Base-by-base conservation (phyloP, 2,329 filamentous ascomycete genomes). In the Sclerotinia trifoliorum region DNA sequence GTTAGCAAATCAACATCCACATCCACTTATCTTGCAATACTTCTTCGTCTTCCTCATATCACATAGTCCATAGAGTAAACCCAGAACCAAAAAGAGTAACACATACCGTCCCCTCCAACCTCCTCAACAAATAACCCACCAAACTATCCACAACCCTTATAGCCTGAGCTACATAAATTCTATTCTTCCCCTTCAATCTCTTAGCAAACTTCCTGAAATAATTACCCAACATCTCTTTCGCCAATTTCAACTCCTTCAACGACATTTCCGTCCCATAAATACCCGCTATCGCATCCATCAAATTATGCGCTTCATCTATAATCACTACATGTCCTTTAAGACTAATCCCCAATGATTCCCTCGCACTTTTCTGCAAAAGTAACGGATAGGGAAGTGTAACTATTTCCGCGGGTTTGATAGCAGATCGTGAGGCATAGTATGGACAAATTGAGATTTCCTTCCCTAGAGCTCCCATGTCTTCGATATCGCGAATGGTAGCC, bases 271-370 rank as follows among this genome's bases (percentile, higher is more conserved):
- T 87, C 0, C 94, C 94, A 77, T 97, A 89, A 46, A 97, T 95
- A 57, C 89, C 90, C 21, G 92, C 87, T 57, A 99, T 92, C 0
- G 94, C 93, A 78, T 97, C 94, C 90, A 97, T 97, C 65, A 99
- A 86, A 76, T 99, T 99, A 78, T 99, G 95, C 0, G 95, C 95
- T 81, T 99, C 95, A 73, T 99, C 95, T 60, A 99, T 92, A 35
- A 99, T 91, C n/a, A 99, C 88, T 0, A 99, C 84, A 75, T 96
- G 95, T 6, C 89, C 88, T 74, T 96, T 93, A 11, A 99, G 80
- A 32, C 90, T 94, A 55, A 99, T 88, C 0, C 91, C 90, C 0
- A 99, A 83, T 0, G 95, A 93, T 70, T 98, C 94, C 61, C 95
- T 85, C 0, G 95, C 94, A 5, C 88, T 91, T 74, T 89, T 91